Evolutionary conservation across 352 stramenopile species (phyloP).

Genomic region (Pythium brassicae): DNA sequence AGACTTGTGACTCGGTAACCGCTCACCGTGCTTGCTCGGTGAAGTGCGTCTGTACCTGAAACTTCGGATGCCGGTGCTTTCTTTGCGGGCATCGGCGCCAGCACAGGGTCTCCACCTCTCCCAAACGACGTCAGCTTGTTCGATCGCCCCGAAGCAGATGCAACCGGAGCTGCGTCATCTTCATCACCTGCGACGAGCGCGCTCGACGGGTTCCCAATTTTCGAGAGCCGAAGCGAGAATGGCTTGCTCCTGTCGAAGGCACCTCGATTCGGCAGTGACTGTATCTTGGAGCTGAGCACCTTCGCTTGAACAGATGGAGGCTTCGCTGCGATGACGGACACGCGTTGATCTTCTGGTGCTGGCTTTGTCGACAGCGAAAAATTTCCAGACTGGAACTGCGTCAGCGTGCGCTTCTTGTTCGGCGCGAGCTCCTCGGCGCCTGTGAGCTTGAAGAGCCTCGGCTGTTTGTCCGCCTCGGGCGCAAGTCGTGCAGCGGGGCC

Average conservation of each 20-base stretch:
- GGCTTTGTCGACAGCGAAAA: conserved; percentile 6
- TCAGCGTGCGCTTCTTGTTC: conserved; percentile 14
- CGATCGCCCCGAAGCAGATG: neutral
- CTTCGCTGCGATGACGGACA: neutral
- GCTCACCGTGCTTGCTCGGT: too few species aligned
- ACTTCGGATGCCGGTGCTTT: neutral
- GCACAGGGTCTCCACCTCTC: neutral
- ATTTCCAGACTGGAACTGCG: conserved; percentile 4
- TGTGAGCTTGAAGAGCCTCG: neutral
- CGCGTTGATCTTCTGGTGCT: neutral
- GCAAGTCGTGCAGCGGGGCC: neutral
- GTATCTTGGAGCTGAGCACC: neutral
- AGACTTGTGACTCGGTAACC: neutral
- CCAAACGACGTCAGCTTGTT: neutral
- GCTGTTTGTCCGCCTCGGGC: neutral
- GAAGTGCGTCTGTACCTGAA: conserved; percentile 4
- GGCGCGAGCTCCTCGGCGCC: neutral
- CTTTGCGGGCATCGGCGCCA: neutral
- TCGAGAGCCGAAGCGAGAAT: neutral
- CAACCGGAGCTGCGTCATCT: neutral
- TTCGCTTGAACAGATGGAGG: conserved; percentile 1
- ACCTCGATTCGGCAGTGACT: neutral
- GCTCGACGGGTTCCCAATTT: neutral
- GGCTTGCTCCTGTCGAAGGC: neutral
- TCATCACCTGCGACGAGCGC: neutral